A percentile compares a stretch with the other conserved stretches of the same genome.
phyloP scores from a whole-genome alignment of 1,139 yeast genomes.

The Hansenula lynferdii region DNA sequence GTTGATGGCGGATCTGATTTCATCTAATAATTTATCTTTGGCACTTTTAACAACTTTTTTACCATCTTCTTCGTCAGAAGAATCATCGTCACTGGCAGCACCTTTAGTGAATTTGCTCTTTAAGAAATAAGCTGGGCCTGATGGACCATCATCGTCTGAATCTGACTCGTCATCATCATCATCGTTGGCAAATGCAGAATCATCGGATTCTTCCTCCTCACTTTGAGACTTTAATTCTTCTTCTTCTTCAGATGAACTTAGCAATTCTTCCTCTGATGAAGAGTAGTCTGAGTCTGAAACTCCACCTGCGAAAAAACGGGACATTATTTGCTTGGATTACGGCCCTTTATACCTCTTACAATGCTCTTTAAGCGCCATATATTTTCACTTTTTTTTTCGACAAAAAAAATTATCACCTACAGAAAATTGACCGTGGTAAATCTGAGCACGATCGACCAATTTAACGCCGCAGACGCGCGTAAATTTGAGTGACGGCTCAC shows the following conservation, averaged over 20 bases:
- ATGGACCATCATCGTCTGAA: conserved; percentile 40
- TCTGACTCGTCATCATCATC: conserved; percentile 36
- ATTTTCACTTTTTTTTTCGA: conserved; percentile 7
- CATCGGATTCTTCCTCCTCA: conserved; percentile 33
- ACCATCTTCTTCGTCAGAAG: conserved; percentile 62
- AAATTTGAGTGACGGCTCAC: background rate
- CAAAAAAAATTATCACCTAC: conserved; percentile 3
- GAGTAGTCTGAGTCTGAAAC: conserved; percentile 42
- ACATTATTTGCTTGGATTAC: conserved; percentile 33
- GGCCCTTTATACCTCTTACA: background rate
- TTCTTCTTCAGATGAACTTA: conserved; percentile 69
- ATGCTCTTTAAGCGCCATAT: conserved; percentile 8
- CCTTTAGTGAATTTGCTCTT: conserved; percentile 34
- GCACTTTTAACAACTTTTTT: conserved; percentile 90
- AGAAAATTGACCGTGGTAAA: background rate
- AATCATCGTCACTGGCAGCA: conserved; percentile 28
- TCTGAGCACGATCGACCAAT: background rate
- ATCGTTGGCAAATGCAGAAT: conserved; percentile 27
- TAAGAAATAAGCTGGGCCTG: conserved; percentile 34
- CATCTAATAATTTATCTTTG: conserved; percentile 88
- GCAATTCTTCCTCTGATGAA: conserved; percentile 72
- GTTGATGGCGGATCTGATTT: conserved; percentile 65
- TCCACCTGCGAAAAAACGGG: conserved; percentile 57
- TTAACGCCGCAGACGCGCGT: background rate
- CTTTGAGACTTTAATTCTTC: conserved; percentile 49